These are phyloP conservation scores for Niveomyces coronatus DNA, from an alignment of 2,329 filamentous ascomycete genomes.

Conservation along the genomic window DNA sequence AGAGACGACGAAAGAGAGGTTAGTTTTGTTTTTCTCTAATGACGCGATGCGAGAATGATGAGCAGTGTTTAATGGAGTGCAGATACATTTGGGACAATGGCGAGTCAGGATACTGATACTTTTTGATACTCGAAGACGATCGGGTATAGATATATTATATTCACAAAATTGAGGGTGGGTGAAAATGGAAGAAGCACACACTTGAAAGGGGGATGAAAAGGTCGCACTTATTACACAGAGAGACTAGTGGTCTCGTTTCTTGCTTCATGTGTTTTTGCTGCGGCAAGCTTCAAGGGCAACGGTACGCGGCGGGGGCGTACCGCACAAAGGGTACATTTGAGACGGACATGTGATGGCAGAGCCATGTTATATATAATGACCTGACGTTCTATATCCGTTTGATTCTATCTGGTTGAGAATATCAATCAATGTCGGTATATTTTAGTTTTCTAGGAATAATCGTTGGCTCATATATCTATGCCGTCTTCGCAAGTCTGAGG, in stretches of 20 bases:
- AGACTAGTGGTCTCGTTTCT: too few species aligned
- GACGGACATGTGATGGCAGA: slow-evolving; percentile 5
- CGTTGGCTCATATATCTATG: too few species aligned
- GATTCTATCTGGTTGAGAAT: slow-evolving; percentile 4
- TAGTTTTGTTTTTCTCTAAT: slow-evolving; percentile 15
- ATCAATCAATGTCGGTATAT: background rate
- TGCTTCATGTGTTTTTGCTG: too few species aligned
- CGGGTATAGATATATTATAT: background rate
- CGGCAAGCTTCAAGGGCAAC: too few species aligned
- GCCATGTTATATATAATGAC: slow-evolving; percentile 8
- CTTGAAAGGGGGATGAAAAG: too few species aligned
- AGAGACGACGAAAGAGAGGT: slow-evolving; percentile 49
- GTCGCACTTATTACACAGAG: too few species aligned
- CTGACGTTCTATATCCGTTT: slow-evolving; percentile 5
- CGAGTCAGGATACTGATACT: slow-evolving; percentile 43
- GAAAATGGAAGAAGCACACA: background rate
- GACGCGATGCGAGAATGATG: background rate
- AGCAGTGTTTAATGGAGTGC: slow-evolving; percentile 12
- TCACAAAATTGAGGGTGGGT: too few species aligned
- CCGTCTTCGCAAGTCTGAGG: too few species aligned
- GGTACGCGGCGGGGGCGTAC: too few species aligned
- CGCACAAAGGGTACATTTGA: slow-evolving; percentile 2
- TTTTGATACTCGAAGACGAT: slow-evolving; percentile 27
- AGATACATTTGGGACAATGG: slow-evolving; percentile 45
- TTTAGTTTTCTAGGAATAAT: too few species aligned